Evolutionary conservation across 176 grass and related monocot species (phyloP), one percentile per base, ranked within the genome.

Genomic region (Oryza punctata): DNA sequence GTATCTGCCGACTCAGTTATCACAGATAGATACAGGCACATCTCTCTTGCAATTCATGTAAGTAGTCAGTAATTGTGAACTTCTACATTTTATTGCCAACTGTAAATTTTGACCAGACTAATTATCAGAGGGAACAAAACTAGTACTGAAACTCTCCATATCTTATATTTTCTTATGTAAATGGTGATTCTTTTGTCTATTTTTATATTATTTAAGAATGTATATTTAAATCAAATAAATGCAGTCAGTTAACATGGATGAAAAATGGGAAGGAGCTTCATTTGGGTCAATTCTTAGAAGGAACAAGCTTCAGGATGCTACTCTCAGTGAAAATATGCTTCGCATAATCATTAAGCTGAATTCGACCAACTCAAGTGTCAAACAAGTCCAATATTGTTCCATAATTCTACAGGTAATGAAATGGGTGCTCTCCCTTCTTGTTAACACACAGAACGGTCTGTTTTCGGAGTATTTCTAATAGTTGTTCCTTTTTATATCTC

Each of bases 211-310:
- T 23, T 60, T 23, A 60, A 23, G 19, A 23, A 60, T 60, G n/a
- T 23, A 21, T 54, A 19, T 60, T 23, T 60, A 60, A 21, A 60
- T 60, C 21, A 60, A 21, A 59, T 59, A 59, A n/a, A 60, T 88
- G 72, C 73, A 96, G 94, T 91, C 94, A 77, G 74, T 96, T 67
- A 91, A 93, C 60, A 72, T 90, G 76, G 94, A 93, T 84, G 94
- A 93, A 89, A 93, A 88, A 91, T 96, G 94, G 94, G 84, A 87
- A 82, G 94, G 88, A 43, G 91, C 94, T 87, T 90, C 90, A 8
- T 93, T 93, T 35, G 94, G 90, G 44, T 91, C 94, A 29, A 77
- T 96, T 85, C 54, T 93, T 75, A 85, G 94, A 68, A 96, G 81
- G 80, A 93, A 82, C 77, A 82, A 88, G 76, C 81, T 87, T 78